A percentile compares a stretch with the other conserved stretches of the same genome.
These are phyloP conservation scores for Peniophora sp. DNA, from an alignment of 1,284 basidiomycete species.

Conservation along the genomic window DNA sequence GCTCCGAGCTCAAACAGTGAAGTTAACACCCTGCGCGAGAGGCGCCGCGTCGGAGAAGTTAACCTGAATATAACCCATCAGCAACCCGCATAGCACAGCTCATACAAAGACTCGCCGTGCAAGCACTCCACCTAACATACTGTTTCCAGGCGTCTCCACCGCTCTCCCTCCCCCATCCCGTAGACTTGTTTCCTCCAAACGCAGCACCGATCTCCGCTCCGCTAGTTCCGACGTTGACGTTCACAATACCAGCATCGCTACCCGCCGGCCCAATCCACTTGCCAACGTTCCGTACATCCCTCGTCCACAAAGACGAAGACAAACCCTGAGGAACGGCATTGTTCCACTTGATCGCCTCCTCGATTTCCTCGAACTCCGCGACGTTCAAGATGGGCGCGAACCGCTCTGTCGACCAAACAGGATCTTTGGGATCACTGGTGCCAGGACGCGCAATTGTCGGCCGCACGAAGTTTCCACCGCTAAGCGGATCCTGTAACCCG, in stretches of 20 bases:
- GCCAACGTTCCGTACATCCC: conserved; percentile 73
- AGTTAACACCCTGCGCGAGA: conserved; percentile 88
- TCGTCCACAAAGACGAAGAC: conserved; percentile 87
- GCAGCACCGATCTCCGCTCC: conserved; percentile 91
- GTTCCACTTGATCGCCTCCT: conserved; percentile 89
- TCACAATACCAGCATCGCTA: conserved; percentile 82
- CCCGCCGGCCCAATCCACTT: conserved; percentile 89
- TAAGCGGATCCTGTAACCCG: conserved; percentile 33
- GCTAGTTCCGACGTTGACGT: conserved; percentile 89
- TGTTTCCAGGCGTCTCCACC: conserved; percentile 98
- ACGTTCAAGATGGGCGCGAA: conserved; percentile 87
- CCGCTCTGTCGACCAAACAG: conserved; percentile 75
- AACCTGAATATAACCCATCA: conserved; percentile 25
- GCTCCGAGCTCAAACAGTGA: conserved; percentile 36
- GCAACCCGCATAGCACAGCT: not conserved
- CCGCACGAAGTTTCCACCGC: conserved; percentile 78
- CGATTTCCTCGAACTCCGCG: conserved; percentile 83
- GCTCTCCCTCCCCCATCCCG: conserved; percentile 92
- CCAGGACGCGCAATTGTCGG: conserved; percentile 78
- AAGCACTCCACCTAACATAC: conserved; percentile 82
- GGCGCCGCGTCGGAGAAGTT: conserved; percentile 89
- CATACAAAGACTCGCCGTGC: conserved; percentile 42
- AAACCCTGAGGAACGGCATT: conserved; percentile 89
- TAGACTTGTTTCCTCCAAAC: conserved; percentile 92
- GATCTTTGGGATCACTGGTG: conserved; percentile 39